A percentile compares a stretch with the other conserved stretches of the same genome.
phyloP scores from a whole-genome alignment of 495 filamentous ascomycete species.

The Trypethelium eluteriae region DNA sequence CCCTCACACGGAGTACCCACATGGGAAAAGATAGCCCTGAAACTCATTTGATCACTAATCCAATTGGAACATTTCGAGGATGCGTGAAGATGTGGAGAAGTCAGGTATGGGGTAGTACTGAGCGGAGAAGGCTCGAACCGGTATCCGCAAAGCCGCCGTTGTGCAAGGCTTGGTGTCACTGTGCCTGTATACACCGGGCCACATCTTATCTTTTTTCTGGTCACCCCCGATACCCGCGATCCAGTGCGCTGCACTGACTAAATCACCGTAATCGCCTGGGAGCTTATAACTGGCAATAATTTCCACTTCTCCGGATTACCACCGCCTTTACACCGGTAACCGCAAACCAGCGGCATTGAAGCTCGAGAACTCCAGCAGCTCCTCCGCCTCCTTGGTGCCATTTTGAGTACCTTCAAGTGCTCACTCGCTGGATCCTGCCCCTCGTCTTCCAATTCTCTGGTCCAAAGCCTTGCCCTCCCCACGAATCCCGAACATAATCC shows the following conservation, averaged over 20 bases:
- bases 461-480: neutral
- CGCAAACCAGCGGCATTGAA: neutral
- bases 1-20: neutral
- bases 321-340: neutral
- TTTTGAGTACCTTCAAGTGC: too few relatives aligned
- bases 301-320: neutral
- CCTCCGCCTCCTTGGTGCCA: too few relatives aligned
- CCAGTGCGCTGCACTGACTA: too few relatives aligned
- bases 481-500: neutral
- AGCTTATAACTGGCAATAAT: neutral
- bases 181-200: too few relatives aligned
- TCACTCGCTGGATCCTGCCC: too few relatives aligned
- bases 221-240: too few relatives aligned
- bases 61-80: neutral
- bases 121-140: too few relatives aligned
- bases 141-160: neutral
- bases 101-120: neutral
- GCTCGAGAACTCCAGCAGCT: neutral
- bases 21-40: neutral
- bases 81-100: neutral
- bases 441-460: neutral
- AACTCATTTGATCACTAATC: neutral
- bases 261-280: too few relatives aligned
- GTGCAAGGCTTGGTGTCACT: too few relatives aligned
- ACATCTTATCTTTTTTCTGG: too few relatives aligned